A percentile compares a stretch with the other conserved stretches of the same genome.
phyloP scores from a whole-genome alignment of 371 early-diverging fungal species.

The Rhizopus sp. region DNA sequence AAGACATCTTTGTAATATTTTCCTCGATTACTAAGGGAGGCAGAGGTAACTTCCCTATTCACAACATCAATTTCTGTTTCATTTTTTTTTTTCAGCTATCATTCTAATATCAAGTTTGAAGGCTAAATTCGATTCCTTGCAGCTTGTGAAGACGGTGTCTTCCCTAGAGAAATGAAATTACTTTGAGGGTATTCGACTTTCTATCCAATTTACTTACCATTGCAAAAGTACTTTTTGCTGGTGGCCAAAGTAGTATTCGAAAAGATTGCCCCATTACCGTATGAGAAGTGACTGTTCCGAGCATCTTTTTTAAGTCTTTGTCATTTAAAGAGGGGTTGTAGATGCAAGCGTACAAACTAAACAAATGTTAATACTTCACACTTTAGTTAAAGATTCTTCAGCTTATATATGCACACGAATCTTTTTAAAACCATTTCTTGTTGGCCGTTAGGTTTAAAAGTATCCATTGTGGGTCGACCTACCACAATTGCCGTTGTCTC shows the following conservation, averaged over 20 bases:
- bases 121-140: not conserved
- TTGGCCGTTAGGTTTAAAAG: constrained; percentile 2
- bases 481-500: too few species aligned
- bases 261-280: constrained; percentile 5
- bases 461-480: too few species aligned
- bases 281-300: constrained; percentile 7
- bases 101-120: constrained; percentile 9
- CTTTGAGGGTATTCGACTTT: constrained; percentile 8
- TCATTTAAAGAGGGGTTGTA: constrained; percentile 2
- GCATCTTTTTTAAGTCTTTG: not conserved
- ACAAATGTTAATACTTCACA: constrained; percentile 9
- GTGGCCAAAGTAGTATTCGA: constrained; percentile 3
- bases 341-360: constrained; percentile 3
- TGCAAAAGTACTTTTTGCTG: not conserved
- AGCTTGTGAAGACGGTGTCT: constrained; percentile 4
- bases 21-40: not conserved
- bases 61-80: not conserved
- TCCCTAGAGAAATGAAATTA: constrained; percentile 10
- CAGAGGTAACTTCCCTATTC: constrained; percentile 8
- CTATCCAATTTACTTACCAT: constrained; percentile 12
- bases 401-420: constrained; percentile 6
- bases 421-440: constrained; percentile 3
- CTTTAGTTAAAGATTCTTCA: constrained; percentile 6
- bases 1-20: constrained; percentile 8
- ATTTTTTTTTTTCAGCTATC: constrained; percentile 5